Conservation (phyloP, 768 basidiomycete genomes). For the Panaeolus cyanescens region DNA sequence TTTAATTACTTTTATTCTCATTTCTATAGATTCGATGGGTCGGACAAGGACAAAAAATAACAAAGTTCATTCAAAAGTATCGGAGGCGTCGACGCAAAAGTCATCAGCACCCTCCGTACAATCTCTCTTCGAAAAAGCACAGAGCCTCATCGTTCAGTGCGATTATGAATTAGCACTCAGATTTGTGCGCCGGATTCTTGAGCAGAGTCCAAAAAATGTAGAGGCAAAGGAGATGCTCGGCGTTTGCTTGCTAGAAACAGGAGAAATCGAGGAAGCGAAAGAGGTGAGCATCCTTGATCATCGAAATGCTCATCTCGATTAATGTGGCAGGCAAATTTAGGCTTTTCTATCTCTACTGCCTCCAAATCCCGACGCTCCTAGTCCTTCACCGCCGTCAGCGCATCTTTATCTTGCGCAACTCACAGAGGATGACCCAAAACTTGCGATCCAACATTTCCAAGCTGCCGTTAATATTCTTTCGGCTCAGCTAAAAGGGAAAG, state of each 20-base stretch:
- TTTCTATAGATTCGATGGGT: constrained; percentile 44
- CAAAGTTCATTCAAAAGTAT: constrained; percentile 37
- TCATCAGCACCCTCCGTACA: constrained; percentile 42
- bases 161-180: constrained; percentile 80
- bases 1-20: background rate
- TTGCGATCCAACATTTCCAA: constrained; percentile 76
- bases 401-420: constrained; percentile 90
- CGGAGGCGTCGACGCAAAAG: constrained; percentile 22
- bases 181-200: constrained; percentile 70
- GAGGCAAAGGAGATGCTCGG: constrained; percentile 84
- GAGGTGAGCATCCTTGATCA: constrained; percentile 41
- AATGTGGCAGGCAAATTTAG: constrained; percentile 34
- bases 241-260: constrained; percentile 75
- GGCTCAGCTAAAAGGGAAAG: constrained; percentile 75
- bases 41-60: constrained; percentile 51
- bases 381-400: constrained; percentile 72
- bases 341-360: constrained; percentile 64
- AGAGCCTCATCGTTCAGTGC: constrained; percentile 79
- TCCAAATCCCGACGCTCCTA: constrained; percentile 58
- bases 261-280: constrained; percentile 72
- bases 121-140: constrained; percentile 74
- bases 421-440: constrained; percentile 71
- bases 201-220: constrained; percentile 60
- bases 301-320: background rate
- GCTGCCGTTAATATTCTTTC: constrained; percentile 75